Conservation (phyloP, 495 filamentous ascomycete genomes). For the Daldinia grandis region DNA sequence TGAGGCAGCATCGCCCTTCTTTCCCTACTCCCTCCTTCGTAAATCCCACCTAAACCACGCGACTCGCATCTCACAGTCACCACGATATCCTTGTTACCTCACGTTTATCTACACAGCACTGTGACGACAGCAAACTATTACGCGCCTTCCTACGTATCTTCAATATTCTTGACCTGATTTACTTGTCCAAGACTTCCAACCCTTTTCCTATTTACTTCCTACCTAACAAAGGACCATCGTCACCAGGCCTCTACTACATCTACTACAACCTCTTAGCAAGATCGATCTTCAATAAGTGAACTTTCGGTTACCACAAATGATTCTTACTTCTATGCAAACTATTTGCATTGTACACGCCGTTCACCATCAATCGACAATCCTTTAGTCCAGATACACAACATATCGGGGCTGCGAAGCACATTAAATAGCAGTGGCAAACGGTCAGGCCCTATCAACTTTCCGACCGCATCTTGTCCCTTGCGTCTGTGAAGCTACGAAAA, state of each 20-base stretch:
- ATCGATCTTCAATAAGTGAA: not conserved
- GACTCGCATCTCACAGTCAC: not conserved
- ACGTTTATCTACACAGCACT: not conserved
- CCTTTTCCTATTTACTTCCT: not conserved
- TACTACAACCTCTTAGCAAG: not conserved
- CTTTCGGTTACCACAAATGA: slow-evolving; percentile 26
- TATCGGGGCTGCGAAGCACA: not conserved
- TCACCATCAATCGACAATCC: slow-evolving; percentile 6
- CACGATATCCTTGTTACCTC: slow-evolving; percentile 3
- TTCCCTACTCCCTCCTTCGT: not conserved
- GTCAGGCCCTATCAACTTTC: not conserved
- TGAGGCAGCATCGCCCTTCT: not conserved
- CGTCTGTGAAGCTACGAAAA: slow-evolving; percentile 1
- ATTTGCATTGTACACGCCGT: not conserved
- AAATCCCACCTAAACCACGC: slow-evolving; percentile 8
- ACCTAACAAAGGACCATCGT: not conserved
- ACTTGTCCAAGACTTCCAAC: not conserved
- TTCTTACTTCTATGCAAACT: not conserved
- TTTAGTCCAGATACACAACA: not conserved
- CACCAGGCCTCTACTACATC: not conserved
- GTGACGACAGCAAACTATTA: not conserved
- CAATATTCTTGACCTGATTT: not conserved
- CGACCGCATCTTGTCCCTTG: not conserved
- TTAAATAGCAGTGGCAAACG: not conserved
- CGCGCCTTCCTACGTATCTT: not conserved